A percentile compares a stretch with the other conserved stretches of the same genome.
Conservation (phyloP, 495 filamentous ascomycete species). For the Tuber melanosporum region DNA sequence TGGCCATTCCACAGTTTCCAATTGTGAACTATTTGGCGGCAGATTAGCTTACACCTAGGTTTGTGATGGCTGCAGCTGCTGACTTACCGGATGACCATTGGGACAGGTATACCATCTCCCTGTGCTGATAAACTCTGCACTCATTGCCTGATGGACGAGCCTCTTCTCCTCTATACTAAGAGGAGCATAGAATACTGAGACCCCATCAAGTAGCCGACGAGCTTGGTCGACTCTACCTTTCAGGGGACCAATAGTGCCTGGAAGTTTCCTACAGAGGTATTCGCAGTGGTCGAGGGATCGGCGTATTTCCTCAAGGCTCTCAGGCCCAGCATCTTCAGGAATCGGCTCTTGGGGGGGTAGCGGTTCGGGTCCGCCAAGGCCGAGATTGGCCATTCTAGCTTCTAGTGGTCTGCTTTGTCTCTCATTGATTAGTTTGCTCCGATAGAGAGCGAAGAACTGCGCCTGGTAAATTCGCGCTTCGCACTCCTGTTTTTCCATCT, state of each 20-base stretch:
- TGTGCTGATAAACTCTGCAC: slow-evolving; percentile 48
- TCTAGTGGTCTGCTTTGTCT: neutral
- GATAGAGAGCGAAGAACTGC: slow-evolving; percentile 41
- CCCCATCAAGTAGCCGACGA: slow-evolving; percentile 42
- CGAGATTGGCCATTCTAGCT: neutral
- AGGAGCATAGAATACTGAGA: slow-evolving; percentile 39
- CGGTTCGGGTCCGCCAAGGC: neutral
- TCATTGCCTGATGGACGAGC: slow-evolving; percentile 50
- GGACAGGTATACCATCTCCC: slow-evolving; percentile 65
- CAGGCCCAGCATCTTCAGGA: neutral
- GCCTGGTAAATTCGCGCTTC: slow-evolving; percentile 43
- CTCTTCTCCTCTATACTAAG: slow-evolving; percentile 44
- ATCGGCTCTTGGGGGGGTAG: neutral
- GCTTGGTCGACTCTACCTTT: slow-evolving; percentile 40
- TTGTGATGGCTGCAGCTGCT: neutral
- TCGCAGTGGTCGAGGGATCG: slow-evolving; percentile 18
- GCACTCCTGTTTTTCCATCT: slow-evolving; percentile 27
- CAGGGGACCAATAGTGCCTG: slow-evolving; percentile 21
- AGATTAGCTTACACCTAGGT: slow-evolving; percentile 10
- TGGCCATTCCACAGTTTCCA: slow-evolving; percentile 67
- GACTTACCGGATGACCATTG: slow-evolving; percentile 55
- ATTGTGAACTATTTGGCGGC: slow-evolving; percentile 52
- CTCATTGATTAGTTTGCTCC: slow-evolving; percentile 12
- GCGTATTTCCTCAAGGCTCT: neutral
- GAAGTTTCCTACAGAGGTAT: slow-evolving; percentile 10